Percentiles rank a stretch among this genome's conserved stretches.
Evolutionary conservation across 805 yeast species (phyloP).

Genomic region (Starmerella vaccinii): DNA sequence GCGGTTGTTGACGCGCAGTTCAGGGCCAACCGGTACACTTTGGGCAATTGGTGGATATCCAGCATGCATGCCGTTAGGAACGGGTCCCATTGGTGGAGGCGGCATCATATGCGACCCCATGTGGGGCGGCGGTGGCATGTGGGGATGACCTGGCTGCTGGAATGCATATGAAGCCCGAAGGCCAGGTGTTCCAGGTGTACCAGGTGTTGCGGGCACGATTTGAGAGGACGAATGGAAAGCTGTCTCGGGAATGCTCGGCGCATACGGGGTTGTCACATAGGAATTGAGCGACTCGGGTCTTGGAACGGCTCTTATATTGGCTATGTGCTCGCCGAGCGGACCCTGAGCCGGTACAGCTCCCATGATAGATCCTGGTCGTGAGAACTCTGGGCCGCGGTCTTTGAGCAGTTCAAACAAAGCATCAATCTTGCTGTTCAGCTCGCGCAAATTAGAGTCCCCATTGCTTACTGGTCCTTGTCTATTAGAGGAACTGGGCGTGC

Average conservation of each 20-base stretch:
- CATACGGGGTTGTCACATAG: background rate
- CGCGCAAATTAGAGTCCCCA: background rate
- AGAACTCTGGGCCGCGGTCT: background rate
- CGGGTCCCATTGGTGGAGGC: background rate
- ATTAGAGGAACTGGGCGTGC: no score
- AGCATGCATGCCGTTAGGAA: background rate
- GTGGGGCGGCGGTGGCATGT: background rate
- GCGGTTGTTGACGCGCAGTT: slow-evolving; percentile 7
- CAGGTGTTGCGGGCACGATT: background rate
- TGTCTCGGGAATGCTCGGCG: slow-evolving; percentile 28
- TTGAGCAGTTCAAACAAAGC: slow-evolving; percentile 23
- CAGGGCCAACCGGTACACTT: background rate
- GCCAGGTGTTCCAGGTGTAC: background rate
- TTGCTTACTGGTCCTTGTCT: background rate
- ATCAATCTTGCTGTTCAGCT: background rate
- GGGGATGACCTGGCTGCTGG: background rate
- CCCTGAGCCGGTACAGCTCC: background rate
- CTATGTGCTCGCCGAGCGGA: background rate
- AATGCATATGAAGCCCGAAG: background rate
- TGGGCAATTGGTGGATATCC: background rate
- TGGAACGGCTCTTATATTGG: background rate
- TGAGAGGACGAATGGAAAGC: slow-evolving; percentile 4
- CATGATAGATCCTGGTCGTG: slow-evolving; percentile 3
- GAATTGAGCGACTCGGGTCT: slow-evolving; percentile 24
- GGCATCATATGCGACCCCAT: background rate